Evolutionary conservation across 2,329 filamentous ascomycete genomes (phyloP).

Genomic region (Nakataea oryzae): DNA sequence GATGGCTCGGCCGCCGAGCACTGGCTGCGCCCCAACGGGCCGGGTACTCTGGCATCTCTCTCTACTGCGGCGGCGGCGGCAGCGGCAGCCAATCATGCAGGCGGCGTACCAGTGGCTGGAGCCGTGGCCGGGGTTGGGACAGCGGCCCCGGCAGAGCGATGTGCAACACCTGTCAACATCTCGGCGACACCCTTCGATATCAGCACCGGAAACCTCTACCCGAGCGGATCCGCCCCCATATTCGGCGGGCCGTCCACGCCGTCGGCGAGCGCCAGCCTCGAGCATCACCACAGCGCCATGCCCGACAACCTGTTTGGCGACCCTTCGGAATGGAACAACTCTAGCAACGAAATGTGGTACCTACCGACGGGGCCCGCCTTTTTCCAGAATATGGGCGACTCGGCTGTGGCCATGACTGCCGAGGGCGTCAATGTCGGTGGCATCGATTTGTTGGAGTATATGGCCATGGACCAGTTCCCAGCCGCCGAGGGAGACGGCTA

Average conservation of each 20-base stretch:
- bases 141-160: slow-evolving; percentile 19
- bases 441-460: slow-evolving; percentile 56
- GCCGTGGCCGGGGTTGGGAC: neutral
- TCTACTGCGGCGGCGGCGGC: neutral
- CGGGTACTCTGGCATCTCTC: neutral
- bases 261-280: slow-evolving; percentile 19
- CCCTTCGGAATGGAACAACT: slow-evolving; percentile 37
- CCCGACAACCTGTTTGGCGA: slow-evolving; percentile 32
- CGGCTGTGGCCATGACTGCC: slow-evolving; percentile 53
- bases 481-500: slow-evolving; percentile 4
- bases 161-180: slow-evolving; percentile 38
- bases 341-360: slow-evolving; percentile 53
- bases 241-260: slow-evolving; percentile 38
- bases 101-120: neutral
- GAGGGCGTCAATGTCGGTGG: slow-evolving; percentile 59
- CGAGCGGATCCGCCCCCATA: slow-evolving; percentile 31
- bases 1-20: neutral
- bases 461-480: slow-evolving; percentile 44
- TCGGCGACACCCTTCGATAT: slow-evolving; percentile 55
- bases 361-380: slow-evolving; percentile 52
- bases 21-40: neutral
- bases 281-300: slow-evolving; percentile 8
- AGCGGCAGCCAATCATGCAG: neutral
- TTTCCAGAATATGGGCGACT: slow-evolving; percentile 53
- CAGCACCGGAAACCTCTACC: slow-evolving; percentile 42